phyloP scores from a whole-genome alignment of 192 early-diverging fungal species.

The Backusella tarrabulga region DNA sequence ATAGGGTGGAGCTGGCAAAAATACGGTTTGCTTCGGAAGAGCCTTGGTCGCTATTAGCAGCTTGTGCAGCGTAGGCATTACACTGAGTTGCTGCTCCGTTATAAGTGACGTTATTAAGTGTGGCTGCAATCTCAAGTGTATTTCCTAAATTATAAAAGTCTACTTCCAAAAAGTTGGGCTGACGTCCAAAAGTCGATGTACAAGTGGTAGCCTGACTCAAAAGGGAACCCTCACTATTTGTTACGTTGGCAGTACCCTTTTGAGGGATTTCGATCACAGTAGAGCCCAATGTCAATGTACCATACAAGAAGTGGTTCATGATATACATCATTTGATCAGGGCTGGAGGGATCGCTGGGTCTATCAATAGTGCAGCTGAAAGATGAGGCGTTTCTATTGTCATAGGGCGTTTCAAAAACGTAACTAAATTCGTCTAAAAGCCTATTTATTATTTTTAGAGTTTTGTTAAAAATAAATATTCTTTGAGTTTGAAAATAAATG shows the following conservation, averaged over 20 bases:
- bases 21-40: not conserved
- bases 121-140: conserved; percentile 23
- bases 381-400: conserved; percentile 41
- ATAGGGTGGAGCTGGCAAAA: not conserved
- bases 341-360: conserved; percentile 39
- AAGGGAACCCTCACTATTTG: conserved; percentile 55
- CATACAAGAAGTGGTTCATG: conserved; percentile 75
- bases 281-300: conserved; percentile 34
- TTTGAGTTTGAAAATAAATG: not conserved
- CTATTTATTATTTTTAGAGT: conserved; percentile 30
- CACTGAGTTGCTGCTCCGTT: conserved; percentile 1
- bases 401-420: conserved; percentile 74
- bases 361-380: conserved; percentile 60
- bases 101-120: conserved; percentile 31
- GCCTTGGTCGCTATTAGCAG: not conserved
- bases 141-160: conserved; percentile 72
- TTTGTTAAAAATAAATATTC: conserved; percentile 9
- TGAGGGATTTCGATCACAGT: conserved; percentile 50
- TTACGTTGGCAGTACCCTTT: conserved; percentile 42
- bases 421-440: conserved; percentile 61
- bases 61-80: not conserved
- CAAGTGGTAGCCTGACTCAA: conserved; percentile 58
- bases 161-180: conserved; percentile 70
- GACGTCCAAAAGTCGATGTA: conserved; percentile 38
- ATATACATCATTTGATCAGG: conserved; percentile 54